Evolutionary conservation across 306 rosid species (phyloP), one percentile per base, ranked within the genome.

Genomic region (Morella rubra): DNA sequence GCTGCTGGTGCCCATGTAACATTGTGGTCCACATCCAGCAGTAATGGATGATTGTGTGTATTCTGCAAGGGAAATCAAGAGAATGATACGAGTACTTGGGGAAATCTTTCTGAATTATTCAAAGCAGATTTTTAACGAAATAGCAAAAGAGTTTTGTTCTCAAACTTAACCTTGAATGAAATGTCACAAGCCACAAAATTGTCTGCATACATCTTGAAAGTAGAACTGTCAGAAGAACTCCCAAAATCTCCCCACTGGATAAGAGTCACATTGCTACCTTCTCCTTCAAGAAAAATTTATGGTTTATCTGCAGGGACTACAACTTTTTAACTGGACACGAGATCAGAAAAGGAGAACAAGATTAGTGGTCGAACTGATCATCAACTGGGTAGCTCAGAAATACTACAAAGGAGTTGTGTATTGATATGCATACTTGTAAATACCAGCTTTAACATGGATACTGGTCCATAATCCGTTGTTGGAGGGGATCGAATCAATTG

Each of bases 1-100:
- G 50, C 81, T 55, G 85, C 81, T 19, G 66, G 79, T 45, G 83
- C 83, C 78, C 61, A 62, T 3, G 75, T 19, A 0, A 74, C 6
- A 20, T 40, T 16, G 51, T 7, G 8, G 0, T 8, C 14, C 51
- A 10, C 51, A 47, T 47, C 51, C 4, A 2, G 2, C 2, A 0
- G 27, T 51, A 13, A 10, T 6, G 3, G n/a, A 5, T 5, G 19
- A 56, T 80, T 74, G 24, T 74, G 74, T 49, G 79, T 72, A 60
- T 80, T 80, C 83, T 80, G 55, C 20, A 62, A 15, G 13, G 27
- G 7, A 47, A 47, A 47, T 47, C 9, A 47, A 14, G 12, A 47
- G 12, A 47, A 47, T 0, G 2, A 47, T 8, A 47, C 9, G 32
- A 27, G 32, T 27, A 27, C 32, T 27, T 27, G 32, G 32, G 1